Percentiles rank a stretch among this genome's conserved stretches.
These are phyloP conservation scores for Dryas drummondii DNA, from an alignment of 306 rosid genomes.

Conservation along the genomic window DNA sequence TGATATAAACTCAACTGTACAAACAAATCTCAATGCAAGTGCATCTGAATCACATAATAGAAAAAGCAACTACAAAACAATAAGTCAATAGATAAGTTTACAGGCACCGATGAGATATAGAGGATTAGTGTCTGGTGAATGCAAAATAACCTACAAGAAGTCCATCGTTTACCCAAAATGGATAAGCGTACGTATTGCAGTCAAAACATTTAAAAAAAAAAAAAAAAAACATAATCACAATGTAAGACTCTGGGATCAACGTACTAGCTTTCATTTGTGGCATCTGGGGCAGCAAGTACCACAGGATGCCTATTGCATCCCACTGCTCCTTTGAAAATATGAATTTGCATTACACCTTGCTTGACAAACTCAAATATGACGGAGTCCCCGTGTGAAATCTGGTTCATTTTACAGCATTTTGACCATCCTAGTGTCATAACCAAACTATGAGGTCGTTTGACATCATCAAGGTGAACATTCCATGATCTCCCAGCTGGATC, in stretches of 20 bases:
- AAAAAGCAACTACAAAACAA: too few species aligned
- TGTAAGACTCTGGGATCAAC: background rate
- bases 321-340: background rate
- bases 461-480: background rate
- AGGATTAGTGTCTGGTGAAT: too few species aligned
- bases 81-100: too few species aligned
- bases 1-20: too few species aligned
- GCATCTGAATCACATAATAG: too few species aligned
- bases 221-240: background rate
- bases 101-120: too few species aligned
- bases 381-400: slow-evolving; percentile 1
- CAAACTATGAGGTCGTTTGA: background rate
- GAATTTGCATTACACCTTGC: background rate
- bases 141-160: background rate
- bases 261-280: background rate
- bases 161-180: background rate
- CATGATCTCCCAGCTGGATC: slow-evolving; percentile 13
- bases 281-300: background rate
- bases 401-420: background rate
- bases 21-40: too few species aligned
- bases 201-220: background rate
- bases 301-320: background rate
- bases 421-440: background rate
- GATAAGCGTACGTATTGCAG: background rate
- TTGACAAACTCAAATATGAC: slow-evolving; percentile 11